Percentiles rank a stretch among this genome's conserved stretches.
These are phyloP conservation scores for Voacanga thouarsii DNA, from an alignment of 257 asterid genomes.

Conservation along the genomic window DNA sequence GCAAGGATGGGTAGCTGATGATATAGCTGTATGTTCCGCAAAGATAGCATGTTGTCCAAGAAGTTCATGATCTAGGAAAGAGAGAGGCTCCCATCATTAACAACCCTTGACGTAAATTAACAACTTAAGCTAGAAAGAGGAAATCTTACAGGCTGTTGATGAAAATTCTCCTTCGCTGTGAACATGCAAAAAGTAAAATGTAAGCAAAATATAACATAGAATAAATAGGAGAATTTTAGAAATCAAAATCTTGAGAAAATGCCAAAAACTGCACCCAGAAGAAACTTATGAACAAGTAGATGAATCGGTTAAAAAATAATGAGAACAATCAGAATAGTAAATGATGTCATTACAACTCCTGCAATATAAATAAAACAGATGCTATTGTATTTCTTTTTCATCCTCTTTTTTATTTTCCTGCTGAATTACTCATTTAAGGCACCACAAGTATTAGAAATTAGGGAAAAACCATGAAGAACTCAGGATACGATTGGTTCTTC, in stretches of 20 bases:
- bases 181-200: constrained; percentile 24
- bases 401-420: no score
- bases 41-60: constrained; percentile 61
- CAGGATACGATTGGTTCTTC: not conserved
- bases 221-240: constrained; percentile 8
- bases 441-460: not conserved
- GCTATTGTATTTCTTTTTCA: not conserved
- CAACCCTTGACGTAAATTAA: constrained; percentile 6
- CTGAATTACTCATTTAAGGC: not conserved
- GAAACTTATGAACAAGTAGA: not conserved
- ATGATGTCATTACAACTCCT: not conserved
- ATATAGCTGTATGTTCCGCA: constrained; percentile 63
- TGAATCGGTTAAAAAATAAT: not conserved
- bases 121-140: constrained; percentile 20
- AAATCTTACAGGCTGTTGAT: constrained; percentile 69
- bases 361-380: not conserved
- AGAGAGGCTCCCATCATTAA: constrained; percentile 27
- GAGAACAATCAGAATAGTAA: not conserved
- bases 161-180: constrained; percentile 85
- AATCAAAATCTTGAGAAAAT: not conserved
- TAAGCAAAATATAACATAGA: constrained; percentile 23
- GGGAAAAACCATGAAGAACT: not conserved
- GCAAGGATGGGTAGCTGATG: constrained; percentile 73
- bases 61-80: constrained; percentile 61
- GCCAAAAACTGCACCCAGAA: not conserved